These are phyloP conservation scores for Venturia oleaginea DNA, from an alignment of 2,329 filamentous ascomycete species.

Conservation along the genomic window DNA sequence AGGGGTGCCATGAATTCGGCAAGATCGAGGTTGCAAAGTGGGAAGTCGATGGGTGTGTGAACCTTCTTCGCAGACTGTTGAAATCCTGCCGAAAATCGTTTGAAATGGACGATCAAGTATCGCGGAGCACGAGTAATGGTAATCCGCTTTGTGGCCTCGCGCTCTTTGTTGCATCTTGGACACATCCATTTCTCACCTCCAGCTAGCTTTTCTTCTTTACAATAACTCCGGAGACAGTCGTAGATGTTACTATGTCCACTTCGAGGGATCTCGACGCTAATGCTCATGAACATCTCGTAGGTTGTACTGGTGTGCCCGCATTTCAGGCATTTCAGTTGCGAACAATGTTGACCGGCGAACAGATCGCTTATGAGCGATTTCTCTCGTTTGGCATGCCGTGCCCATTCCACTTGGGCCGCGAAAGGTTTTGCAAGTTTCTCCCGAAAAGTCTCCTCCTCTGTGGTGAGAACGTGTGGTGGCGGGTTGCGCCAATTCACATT, in stretches of 20 bases:
- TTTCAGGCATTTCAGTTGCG: constrained; percentile 50
- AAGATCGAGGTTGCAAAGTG: constrained; percentile 60
- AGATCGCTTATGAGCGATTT: constrained; percentile 69
- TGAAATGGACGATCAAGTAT: constrained; percentile 69
- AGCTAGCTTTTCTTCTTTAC: constrained; percentile 55
- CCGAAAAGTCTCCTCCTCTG: constrained; percentile 50
- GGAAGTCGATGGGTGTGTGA: constrained; percentile 64
- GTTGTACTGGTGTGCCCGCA: constrained; percentile 57
- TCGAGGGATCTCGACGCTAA: constrained; percentile 61
- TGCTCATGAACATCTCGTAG: constrained; percentile 62
- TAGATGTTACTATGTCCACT: constrained; percentile 52
- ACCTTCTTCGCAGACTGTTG: constrained; percentile 53
- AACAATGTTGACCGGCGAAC: constrained; percentile 65
- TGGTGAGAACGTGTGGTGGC: constrained; percentile 49
- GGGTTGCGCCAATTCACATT: constrained; percentile 56
- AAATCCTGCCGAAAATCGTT: constrained; percentile 54
- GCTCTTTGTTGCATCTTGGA: constrained; percentile 60
- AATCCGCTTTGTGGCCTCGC: constrained; percentile 59
- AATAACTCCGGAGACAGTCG: constrained; percentile 62
- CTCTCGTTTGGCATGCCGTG: constrained; percentile 58
- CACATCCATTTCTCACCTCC: constrained; percentile 65
- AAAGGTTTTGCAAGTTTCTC: constrained; percentile 53
- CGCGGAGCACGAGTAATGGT: constrained; percentile 71
- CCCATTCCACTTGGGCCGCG: constrained; percentile 68
- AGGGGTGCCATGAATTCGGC: constrained; percentile 49